Evolutionary conservation across 352 stramenopile species (phyloP).

Genomic region (Globisporangium rhizosaccharum): DNA sequence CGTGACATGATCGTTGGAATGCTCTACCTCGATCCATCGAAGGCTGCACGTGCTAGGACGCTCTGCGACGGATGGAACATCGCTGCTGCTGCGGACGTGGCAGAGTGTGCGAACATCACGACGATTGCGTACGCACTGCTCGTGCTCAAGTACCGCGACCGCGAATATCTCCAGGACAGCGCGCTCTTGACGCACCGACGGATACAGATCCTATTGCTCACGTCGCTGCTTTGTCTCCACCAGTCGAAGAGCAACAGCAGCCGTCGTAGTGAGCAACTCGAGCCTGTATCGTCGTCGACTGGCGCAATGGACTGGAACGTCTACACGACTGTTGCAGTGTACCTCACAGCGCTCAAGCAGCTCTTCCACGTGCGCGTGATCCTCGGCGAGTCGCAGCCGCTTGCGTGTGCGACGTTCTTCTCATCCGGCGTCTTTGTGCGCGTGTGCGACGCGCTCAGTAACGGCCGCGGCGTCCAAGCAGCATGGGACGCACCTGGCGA

Average conservation of each 20-base stretch:
- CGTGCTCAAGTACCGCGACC: constrained; percentile 46
- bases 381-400: constrained; percentile 36
- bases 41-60: constrained; percentile 17
- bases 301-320: constrained; percentile 43
- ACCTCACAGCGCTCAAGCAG: constrained; percentile 50
- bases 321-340: constrained; percentile 37
- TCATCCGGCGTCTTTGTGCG: constrained; percentile 61
- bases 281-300: constrained; percentile 17
- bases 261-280: background rate
- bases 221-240: constrained; percentile 36
- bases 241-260: background rate
- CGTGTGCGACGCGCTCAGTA: constrained; percentile 24
- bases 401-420: constrained; percentile 47
- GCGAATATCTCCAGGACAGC: constrained; percentile 19
- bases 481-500: constrained; percentile 11
- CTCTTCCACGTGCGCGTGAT: constrained; percentile 47
- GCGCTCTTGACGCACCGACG: constrained; percentile 31
- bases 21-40: constrained; percentile 27
- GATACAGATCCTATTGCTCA: constrained; percentile 53
- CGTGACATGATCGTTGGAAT: constrained; percentile 40
- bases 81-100: constrained; percentile 25
- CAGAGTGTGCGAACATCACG: constrained; percentile 31
- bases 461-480: constrained; percentile 3
- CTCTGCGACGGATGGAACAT: background rate
- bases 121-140: constrained; percentile 53